Percentiles rank a stretch among this genome's conserved stretches.
These are phyloP conservation scores for Pseudocercospora fijiensis DNA, from an alignment of 2,329 filamentous ascomycete species.

Conservation along the genomic window DNA sequence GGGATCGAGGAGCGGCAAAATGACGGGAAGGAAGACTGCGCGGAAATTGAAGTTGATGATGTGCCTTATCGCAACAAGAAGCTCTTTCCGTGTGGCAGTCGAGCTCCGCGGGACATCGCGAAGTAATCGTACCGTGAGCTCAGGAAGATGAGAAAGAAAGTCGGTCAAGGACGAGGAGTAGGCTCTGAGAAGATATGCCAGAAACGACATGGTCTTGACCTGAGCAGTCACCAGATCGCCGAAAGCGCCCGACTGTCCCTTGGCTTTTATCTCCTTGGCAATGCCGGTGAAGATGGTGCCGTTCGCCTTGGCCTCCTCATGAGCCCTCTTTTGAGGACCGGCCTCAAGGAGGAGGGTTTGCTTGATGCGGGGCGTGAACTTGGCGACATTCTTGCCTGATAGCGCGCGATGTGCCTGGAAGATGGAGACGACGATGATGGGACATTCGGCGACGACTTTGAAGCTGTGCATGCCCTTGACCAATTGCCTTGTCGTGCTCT, in stretches of 20 bases:
- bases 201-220: slow-evolving; percentile 98
- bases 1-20: slow-evolving; percentile 92
- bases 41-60: slow-evolving; percentile 99
- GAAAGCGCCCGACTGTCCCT: slow-evolving; percentile 67
- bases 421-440: slow-evolving; percentile 97
- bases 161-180: slow-evolving; percentile 85
- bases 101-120: slow-evolving; percentile 95
- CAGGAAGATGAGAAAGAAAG: slow-evolving; percentile 80
- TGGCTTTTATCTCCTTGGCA: slow-evolving; percentile 88
- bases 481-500: slow-evolving; percentile 70
- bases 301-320: slow-evolving; percentile 75
- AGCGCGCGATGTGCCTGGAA: slow-evolving; percentile 87
- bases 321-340: slow-evolving; percentile 87
- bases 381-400: slow-evolving; percentile 80
- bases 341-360: slow-evolving; percentile 84
- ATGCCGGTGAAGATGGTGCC: slow-evolving; percentile 88
- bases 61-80: slow-evolving; percentile 92
- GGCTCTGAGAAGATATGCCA: slow-evolving; percentile 86
- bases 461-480: slow-evolving; percentile 97
- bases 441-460: slow-evolving; percentile 95
- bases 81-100: slow-evolving; percentile 87
- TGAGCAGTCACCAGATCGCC: slow-evolving; percentile 97
- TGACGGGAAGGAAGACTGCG: slow-evolving; percentile 90
- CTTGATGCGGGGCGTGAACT: slow-evolving; percentile 93
- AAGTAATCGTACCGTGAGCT: slow-evolving; percentile 84